A percentile compares a stretch with the other conserved stretches of the same genome.
These are phyloP conservation scores for Salix caprea DNA, from an alignment of 345 rosid genomes.

Conservation along the genomic window DNA sequence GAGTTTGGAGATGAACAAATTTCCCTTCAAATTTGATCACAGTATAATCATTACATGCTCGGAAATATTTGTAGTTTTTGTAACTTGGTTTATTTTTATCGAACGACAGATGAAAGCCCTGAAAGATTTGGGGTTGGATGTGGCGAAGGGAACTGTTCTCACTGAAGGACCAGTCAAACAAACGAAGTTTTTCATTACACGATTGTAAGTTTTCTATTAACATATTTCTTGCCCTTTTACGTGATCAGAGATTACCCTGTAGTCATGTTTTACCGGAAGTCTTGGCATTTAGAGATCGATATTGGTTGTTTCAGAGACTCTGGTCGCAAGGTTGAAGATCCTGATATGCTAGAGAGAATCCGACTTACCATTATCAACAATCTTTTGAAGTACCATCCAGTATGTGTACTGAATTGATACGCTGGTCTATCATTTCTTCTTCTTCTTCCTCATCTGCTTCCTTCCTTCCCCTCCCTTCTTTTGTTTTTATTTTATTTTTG, in stretches of 20 bases:
- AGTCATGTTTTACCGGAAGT: slow-evolving; percentile 7
- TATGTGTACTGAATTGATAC: slow-evolving; percentile 33
- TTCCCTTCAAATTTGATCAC: background rate
- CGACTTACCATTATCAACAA: slow-evolving; percentile 90
- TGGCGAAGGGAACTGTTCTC: slow-evolving; percentile 70
- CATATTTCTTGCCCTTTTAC: background rate
- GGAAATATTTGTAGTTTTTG: background rate
- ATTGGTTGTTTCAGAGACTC: slow-evolving; percentile 43
- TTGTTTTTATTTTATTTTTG: background rate
- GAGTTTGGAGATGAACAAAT: background rate
- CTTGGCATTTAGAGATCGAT: slow-evolving; percentile 16
- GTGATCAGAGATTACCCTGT: background rate
- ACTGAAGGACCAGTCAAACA: slow-evolving; percentile 76
- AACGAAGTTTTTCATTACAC: slow-evolving; percentile 67
- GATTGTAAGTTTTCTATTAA: slow-evolving; percentile 50
- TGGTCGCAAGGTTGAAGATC: slow-evolving; percentile 98
- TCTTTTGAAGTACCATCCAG: slow-evolving; percentile 95
- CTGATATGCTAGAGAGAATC: slow-evolving; percentile 81
- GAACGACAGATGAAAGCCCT: slow-evolving; percentile 72
- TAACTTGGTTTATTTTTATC: slow-evolving; percentile 7
- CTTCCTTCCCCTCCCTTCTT: background rate
- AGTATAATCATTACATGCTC: background rate
- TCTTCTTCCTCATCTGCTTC: no score
- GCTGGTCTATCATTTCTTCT: background rate
- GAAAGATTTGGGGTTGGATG: slow-evolving; percentile 87